Conservation (phyloP, 2,329 filamentous ascomycete genomes). For the Tolypocladium paradoxum region DNA sequence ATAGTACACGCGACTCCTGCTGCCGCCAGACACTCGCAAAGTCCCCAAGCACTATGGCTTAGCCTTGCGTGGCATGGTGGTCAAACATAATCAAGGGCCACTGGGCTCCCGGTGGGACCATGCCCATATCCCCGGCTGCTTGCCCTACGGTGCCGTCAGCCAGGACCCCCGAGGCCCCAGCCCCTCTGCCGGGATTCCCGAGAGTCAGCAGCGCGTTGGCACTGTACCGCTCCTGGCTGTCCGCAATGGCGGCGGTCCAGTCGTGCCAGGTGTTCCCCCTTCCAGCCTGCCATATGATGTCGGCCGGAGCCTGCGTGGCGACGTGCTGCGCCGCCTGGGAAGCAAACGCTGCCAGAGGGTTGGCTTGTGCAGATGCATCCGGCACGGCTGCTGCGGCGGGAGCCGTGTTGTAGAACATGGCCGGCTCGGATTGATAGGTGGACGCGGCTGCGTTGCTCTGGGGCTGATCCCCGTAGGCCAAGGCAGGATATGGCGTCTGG, state of each 20-base stretch:
- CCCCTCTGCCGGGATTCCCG: slow-evolving; percentile 16
- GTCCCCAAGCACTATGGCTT: neutral
- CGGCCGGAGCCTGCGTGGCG: slow-evolving; percentile 10
- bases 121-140: slow-evolving; percentile 11
- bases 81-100: slow-evolving; percentile 23
- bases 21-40: neutral
- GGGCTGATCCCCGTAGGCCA: slow-evolving; percentile 19
- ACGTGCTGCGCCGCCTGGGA: slow-evolving; percentile 27
- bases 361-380: slow-evolving; percentile 14
- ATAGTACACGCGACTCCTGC: slow-evolving; percentile 5
- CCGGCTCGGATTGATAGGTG: slow-evolving; percentile 15
- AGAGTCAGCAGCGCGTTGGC: slow-evolving; percentile 38
- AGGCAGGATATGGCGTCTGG: slow-evolving; percentile 17
- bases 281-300: slow-evolving; percentile 21
- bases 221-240: slow-evolving; percentile 38
- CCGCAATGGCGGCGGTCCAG: slow-evolving; percentile 41
- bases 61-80: slow-evolving; percentile 5
- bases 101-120: slow-evolving; percentile 15
- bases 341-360: slow-evolving; percentile 28
- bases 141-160: slow-evolving; percentile 1
- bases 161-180: neutral
- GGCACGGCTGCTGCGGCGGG: slow-evolving; percentile 1
- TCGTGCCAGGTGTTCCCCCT: slow-evolving; percentile 40
- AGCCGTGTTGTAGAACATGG: slow-evolving; percentile 17
- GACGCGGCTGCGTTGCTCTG: slow-evolving; percentile 11